Percentiles rank a stretch among this genome's conserved stretches.
phyloP scores from a whole-genome alignment of 1,139 yeast genomes.

The Taphrina sp. region DNA sequence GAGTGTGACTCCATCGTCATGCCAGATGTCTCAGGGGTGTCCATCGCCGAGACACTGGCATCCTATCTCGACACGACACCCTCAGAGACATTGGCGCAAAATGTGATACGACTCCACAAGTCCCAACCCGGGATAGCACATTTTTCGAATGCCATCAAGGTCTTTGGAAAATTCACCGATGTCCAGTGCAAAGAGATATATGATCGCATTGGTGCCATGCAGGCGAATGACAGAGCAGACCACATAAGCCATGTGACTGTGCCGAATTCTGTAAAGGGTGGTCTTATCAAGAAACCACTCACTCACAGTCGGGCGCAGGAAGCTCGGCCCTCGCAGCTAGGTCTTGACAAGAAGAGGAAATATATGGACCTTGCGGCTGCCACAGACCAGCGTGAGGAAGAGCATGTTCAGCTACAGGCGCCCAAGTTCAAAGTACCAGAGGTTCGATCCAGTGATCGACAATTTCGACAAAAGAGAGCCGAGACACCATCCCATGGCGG shows the following conservation, averaged over 20 bases:
- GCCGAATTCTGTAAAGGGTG: constrained; percentile 10
- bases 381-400: background rate
- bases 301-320: background rate
- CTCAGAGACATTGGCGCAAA: constrained; percentile 32
- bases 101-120: constrained; percentile 31
- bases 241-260: background rate
- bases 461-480: constrained; percentile 35
- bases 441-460: background rate
- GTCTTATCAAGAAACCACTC: constrained; percentile 20
- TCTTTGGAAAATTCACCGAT: constrained; percentile 32
- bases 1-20: too few relatives aligned
- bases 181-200: constrained; percentile 10
- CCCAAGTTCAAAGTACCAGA: constrained; percentile 23
- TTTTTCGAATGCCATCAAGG: constrained; percentile 29
- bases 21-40: constrained; percentile 3
- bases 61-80: constrained; percentile 11
- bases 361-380: background rate
- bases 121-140: constrained; percentile 22
- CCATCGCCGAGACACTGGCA: constrained; percentile 19
- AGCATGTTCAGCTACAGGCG: constrained; percentile 18
- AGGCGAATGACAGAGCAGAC: background rate
- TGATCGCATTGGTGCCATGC: background rate
- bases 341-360: constrained; percentile 23
- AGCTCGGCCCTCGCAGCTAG: constrained; percentile 5
- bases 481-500: constrained; percentile 38